A percentile compares a stretch with the other conserved stretches of the same genome.
phyloP scores from a whole-genome alignment of 768 basidiomycete genomes.

The Suillus luteus region DNA sequence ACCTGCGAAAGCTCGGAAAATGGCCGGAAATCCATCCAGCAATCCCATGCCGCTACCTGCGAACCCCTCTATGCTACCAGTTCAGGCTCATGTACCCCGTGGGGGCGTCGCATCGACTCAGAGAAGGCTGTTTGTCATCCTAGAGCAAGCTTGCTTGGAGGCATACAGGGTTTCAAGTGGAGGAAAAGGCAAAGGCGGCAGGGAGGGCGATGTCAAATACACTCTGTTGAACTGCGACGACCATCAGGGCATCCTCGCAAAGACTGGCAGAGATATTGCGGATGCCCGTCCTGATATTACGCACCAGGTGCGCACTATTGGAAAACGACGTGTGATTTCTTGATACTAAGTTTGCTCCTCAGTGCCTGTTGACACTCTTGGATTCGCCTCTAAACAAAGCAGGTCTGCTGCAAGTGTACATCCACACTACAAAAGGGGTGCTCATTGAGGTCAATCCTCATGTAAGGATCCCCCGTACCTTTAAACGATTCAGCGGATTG shows the following conservation, averaged over 20 bases:
- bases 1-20: constrained; percentile 57
- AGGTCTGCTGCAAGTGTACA: constrained; percentile 94
- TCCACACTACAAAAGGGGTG: constrained; percentile 94
- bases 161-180: constrained; percentile 83
- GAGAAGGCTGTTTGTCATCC: constrained; percentile 82
- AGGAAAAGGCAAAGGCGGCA: constrained; percentile 50
- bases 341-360: constrained; percentile 11
- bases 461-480: constrained; percentile 96
- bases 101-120: constrained; percentile 52
- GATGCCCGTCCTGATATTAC: constrained; percentile 99
- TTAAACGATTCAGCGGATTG: constrained; percentile 96
- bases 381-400: constrained; percentile 99
- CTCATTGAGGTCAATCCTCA: constrained; percentile 98
- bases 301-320: constrained; percentile 71
- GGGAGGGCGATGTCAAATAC: constrained; percentile 86
- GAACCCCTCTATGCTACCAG: constrained; percentile 81
- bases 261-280: constrained; percentile 96
- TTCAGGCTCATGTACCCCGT: constrained; percentile 74
- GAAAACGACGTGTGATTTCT: not conserved
- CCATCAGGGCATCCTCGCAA: constrained; percentile 97
- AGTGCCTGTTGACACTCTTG: constrained; percentile 95
- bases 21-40: constrained; percentile 41
- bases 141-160: constrained; percentile 95
- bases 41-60: constrained; percentile 51
- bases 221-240: constrained; percentile 98